phyloP scores from a whole-genome alignment of 139 green algal species.

The Closterium sp. region DNA sequence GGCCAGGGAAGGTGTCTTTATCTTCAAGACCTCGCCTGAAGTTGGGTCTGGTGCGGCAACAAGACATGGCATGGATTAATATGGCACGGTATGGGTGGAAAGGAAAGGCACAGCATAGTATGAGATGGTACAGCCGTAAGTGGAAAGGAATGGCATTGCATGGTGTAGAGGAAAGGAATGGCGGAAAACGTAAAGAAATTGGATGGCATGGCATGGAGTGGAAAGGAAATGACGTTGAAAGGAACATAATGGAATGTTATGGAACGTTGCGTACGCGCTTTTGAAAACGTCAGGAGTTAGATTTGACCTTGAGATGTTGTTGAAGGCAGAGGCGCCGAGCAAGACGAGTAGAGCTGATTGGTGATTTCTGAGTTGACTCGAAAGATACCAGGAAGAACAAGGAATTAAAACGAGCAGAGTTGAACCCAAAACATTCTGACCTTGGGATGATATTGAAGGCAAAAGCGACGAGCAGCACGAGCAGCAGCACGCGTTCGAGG shows the following conservation, averaged over 20 bases:
- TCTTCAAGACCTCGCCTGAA: background rate
- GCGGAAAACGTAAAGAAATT: background rate
- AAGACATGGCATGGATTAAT: background rate
- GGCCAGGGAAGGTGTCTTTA: background rate
- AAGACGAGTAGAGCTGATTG: background rate
- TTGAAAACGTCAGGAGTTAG: too few relatives aligned
- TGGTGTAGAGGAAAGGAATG: background rate
- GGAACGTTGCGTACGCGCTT: too few relatives aligned
- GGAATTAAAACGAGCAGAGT: too few relatives aligned
- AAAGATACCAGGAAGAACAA: background rate
- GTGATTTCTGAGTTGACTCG: background rate
- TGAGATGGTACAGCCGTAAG: background rate
- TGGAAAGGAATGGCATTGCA: background rate
- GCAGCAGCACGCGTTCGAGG: background rate
- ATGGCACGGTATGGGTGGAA: background rate
- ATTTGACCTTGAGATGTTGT: too few relatives aligned
- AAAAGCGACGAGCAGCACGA: background rate
- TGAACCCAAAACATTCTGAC: background rate
- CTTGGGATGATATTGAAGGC: background rate
- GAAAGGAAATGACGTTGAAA: background rate
- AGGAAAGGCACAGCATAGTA: background rate
- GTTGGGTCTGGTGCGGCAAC: background rate
- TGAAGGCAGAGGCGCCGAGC: background rate
- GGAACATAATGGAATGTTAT: background rate
- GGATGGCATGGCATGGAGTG: background rate